These are phyloP conservation scores for Talaromyces thailandensis DNA, from an alignment of 495 filamentous ascomycete genomes.

Conservation along the genomic window DNA sequence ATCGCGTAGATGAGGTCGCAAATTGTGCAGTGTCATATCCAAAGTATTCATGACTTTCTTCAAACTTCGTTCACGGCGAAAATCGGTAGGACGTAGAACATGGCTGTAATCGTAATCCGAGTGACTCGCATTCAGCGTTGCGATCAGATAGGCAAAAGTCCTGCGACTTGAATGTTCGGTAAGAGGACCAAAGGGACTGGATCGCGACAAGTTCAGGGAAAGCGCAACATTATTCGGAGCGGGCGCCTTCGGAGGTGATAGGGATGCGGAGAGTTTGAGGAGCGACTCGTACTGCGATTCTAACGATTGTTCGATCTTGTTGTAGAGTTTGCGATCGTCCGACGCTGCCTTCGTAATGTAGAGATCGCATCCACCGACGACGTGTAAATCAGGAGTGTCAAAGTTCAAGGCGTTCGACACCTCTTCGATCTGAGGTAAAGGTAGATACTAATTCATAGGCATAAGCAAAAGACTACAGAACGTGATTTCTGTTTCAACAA, in stretches of 20 bases:
- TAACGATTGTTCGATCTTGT: conserved; percentile 80
- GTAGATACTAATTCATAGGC: conserved; percentile 59
- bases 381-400: conserved; percentile 80
- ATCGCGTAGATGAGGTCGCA: conserved; percentile 54
- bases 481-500: background rate
- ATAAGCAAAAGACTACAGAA: conserved; percentile 1
- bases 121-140: conserved; percentile 94
- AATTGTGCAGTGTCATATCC: conserved; percentile 74
- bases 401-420: conserved; percentile 89
- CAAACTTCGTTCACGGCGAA: conserved; percentile 67
- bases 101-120: conserved; percentile 97
- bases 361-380: conserved; percentile 85
- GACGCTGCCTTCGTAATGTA: conserved; percentile 96
- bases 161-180: conserved; percentile 79
- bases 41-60: conserved; percentile 73
- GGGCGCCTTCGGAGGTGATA: conserved; percentile 65
- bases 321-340: conserved; percentile 93
- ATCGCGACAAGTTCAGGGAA: conserved; percentile 66
- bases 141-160: conserved; percentile 92
- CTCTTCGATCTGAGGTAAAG: conserved; percentile 78
- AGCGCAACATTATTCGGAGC: conserved; percentile 46
- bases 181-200: conserved; percentile 84
- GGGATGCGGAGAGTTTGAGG: conserved; percentile 66
- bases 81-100: conserved; percentile 77
- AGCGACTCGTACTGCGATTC: conserved; percentile 84